These are phyloP conservation scores for Ilex paraguariensis DNA, from an alignment of 305 asterid species.

Conservation along the genomic window DNA sequence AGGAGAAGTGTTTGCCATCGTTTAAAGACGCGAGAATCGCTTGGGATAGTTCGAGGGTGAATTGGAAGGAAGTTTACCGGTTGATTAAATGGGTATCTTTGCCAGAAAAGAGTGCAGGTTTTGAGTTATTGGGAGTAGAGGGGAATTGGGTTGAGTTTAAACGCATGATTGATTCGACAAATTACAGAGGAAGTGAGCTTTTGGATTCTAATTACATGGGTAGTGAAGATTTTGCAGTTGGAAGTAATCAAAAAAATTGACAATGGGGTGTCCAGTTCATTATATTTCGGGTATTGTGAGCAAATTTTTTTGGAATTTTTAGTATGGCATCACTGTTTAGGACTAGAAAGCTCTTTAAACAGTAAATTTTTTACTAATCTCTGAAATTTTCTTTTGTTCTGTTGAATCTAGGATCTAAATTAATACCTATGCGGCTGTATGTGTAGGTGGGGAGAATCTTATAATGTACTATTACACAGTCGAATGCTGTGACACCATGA, in stretches of 20 bases:
- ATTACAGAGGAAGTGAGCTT: constrained; percentile 56
- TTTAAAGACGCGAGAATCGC: constrained; percentile 55
- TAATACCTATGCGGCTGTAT: too few species aligned
- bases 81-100: constrained; percentile 55
- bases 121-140: constrained; percentile 31
- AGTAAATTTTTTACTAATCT: too few species aligned
- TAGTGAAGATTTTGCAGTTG: not conserved
- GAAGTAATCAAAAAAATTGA: not conserved
- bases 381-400: too few species aligned
- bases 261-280: too few species aligned
- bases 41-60: constrained; percentile 28
- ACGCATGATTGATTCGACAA: constrained; percentile 27
- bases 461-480: too few species aligned
- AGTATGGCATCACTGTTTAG: too few species aligned
- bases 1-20: constrained; percentile 55
- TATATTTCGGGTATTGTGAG: too few species aligned
- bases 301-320: too few species aligned
- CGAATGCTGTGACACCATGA: too few species aligned
- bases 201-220: constrained; percentile 27
- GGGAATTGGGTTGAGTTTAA: constrained; percentile 46
- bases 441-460: too few species aligned
- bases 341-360: too few species aligned
- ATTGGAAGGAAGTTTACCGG: constrained; percentile 41
- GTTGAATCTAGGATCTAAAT: too few species aligned
- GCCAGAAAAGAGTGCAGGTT: constrained; percentile 18